Evolutionary conservation across 306 rosid genomes (phyloP).

Genomic region (Lathyrus tuberosus): DNA sequence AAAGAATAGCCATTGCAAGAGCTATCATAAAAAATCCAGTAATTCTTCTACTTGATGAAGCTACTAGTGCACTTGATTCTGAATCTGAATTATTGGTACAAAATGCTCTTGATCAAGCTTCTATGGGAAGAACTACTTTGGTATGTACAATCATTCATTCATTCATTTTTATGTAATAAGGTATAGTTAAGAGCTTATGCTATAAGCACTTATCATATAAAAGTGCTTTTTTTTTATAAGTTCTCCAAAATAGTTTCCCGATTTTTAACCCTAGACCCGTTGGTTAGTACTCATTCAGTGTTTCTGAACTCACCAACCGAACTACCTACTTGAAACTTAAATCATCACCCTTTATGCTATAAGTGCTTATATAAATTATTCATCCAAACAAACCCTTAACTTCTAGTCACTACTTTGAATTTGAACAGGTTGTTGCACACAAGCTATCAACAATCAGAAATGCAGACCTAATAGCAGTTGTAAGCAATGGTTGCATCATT

Average conservation of each 20-base stretch:
- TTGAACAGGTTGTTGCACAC: constrained; percentile 89
- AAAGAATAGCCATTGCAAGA: constrained; percentile 89
- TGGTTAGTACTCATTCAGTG: too few species aligned
- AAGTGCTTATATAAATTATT: too few species aligned
- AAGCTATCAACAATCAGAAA: constrained; percentile 89
- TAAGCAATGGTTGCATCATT: constrained; percentile 65
- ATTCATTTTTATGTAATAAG: too few species aligned
- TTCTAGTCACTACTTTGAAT: not conserved
- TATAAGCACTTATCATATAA: too few species aligned
- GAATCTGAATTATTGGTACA: constrained; percentile 89
- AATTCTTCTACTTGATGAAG: constrained; percentile 94
- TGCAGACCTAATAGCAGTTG: constrained; percentile 84
- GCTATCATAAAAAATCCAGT: constrained; percentile 89
- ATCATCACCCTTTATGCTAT: too few species aligned
- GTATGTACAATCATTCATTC: constrained; percentile 44
- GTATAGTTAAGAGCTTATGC: not conserved
- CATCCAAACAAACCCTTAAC: too few species aligned
- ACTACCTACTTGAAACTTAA: too few species aligned
- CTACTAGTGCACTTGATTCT: constrained; percentile 96
- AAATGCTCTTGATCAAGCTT: constrained; percentile 95
- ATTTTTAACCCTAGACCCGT: too few species aligned
- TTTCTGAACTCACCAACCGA: too few species aligned
- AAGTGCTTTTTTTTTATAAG: too few species aligned
- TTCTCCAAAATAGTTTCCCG: too few species aligned
- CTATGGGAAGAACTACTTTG: constrained; percentile 95